Percentiles rank a stretch among this genome's conserved stretches.
These are phyloP conservation scores for Penicillium sp. DNA, from an alignment of 2,329 filamentous ascomycete genomes.

Conservation along the genomic window DNA sequence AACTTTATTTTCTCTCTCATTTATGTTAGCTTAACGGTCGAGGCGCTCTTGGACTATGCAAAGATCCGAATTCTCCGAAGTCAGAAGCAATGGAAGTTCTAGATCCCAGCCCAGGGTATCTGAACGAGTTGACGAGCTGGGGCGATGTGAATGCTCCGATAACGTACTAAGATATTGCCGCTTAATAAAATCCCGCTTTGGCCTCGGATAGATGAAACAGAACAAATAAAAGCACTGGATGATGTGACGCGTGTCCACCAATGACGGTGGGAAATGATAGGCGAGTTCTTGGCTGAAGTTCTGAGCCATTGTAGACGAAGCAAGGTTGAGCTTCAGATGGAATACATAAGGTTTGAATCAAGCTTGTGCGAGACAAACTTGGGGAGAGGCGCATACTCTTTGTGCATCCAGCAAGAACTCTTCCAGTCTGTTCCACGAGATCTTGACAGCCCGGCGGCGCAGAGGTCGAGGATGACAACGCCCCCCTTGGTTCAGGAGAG, in stretches of 20 bases:
- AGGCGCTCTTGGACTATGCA: constrained; percentile 16
- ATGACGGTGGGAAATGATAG: constrained; percentile 10
- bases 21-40: constrained; percentile 17
- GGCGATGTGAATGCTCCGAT: constrained; percentile 12
- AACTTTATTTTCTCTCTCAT: constrained; percentile 18
- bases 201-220: constrained; percentile 12
- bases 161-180: constrained; percentile 3
- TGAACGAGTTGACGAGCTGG: constrained; percentile 20
- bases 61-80: constrained; percentile 17
- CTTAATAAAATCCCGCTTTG: constrained; percentile 4
- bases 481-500: background rate
- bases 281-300: background rate
- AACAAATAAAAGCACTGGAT: constrained; percentile 8
- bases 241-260: constrained; percentile 11
- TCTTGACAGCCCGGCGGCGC: background rate
- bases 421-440: background rate
- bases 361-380: constrained; percentile 19
- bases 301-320: constrained; percentile 7
- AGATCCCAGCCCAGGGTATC: constrained; percentile 19
- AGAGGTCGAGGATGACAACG: background rate
- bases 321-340: background rate
- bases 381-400: constrained; percentile 5
- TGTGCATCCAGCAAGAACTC: background rate
- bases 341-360: constrained; percentile 10
- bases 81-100: constrained; percentile 19